These are phyloP conservation scores for Plasmodium gonderi DNA, from an alignment of 169 alveolate genomes.

Conservation along the genomic window DNA sequence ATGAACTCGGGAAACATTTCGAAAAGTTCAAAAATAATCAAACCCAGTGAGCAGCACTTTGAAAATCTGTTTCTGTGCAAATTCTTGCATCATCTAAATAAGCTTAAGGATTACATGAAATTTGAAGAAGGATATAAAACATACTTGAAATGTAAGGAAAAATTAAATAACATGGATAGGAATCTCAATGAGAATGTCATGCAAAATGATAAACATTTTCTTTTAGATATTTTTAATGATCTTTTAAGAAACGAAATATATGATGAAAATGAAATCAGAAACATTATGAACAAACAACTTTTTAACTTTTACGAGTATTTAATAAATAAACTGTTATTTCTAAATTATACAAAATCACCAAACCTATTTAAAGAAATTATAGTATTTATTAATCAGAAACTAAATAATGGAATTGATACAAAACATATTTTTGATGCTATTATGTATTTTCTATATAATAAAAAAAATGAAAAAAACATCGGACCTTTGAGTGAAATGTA, in stretches of 20 bases:
- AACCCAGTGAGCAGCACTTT: background rate
- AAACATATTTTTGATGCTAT: constrained; percentile 43
- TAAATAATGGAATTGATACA: constrained; percentile 9
- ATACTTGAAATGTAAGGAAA: constrained; percentile 12
- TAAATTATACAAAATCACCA: background rate
- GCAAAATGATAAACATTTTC: background rate
- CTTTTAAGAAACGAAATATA: background rate
- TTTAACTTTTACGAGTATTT: constrained; percentile 19
- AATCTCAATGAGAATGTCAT: background rate
- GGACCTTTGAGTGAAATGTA: constrained; percentile 34
- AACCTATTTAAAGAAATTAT: constrained; percentile 41
- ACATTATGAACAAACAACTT: background rate
- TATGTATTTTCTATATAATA: constrained; percentile 8
- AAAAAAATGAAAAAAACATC: background rate
- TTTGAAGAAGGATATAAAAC: constrained; percentile 39
- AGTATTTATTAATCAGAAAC: constrained; percentile 27
- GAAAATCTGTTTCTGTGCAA: constrained; percentile 25
- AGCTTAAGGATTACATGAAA: constrained; percentile 19
- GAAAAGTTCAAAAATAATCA: background rate
- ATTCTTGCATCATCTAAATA: constrained; percentile 24
- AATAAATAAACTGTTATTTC: constrained; percentile 3
- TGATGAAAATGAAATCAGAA: background rate
- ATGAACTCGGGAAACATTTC: too few species aligned
- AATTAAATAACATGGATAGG: background rate
- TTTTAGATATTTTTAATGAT: constrained; percentile 20